A percentile compares a stretch with the other conserved stretches of the same genome.
These are phyloP conservation scores for Geranomyces michiganensis DNA, from an alignment of 192 early-diverging fungal genomes.

Conservation along the genomic window DNA sequence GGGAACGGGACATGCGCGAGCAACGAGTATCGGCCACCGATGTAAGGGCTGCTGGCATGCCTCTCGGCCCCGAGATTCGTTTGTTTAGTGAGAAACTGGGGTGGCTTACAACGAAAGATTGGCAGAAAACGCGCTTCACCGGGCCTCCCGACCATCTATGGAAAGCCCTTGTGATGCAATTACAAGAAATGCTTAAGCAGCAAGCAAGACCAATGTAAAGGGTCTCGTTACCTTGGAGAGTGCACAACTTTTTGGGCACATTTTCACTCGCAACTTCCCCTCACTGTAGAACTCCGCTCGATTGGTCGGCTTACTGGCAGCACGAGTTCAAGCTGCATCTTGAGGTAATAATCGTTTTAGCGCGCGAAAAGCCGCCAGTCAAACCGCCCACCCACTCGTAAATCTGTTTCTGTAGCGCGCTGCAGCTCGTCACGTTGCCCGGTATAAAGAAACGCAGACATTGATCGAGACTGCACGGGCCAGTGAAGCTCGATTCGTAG, in stretches of 20 bases:
- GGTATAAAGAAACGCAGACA: neutral
- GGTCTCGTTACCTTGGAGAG: too few species aligned
- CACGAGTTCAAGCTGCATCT: neutral
- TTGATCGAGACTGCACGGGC: neutral
- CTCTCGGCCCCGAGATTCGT: too few species aligned
- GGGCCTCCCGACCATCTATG: neutral
- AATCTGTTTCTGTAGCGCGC: neutral
- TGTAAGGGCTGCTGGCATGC: neutral
- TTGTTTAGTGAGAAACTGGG: neutral
- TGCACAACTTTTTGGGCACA: neutral
- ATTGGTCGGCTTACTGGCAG: neutral
- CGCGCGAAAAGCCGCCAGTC: neutral
- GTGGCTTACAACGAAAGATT: neutral
- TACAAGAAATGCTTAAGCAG: neutral
- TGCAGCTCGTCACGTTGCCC: neutral
- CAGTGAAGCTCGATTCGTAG: neutral
- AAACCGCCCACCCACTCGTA: neutral
- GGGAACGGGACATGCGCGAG: neutral
- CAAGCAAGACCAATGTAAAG: slow-evolving; percentile 3
- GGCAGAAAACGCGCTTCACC: neutral
- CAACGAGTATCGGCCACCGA: neutral
- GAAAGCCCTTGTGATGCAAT: neutral
- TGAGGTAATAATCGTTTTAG: neutral
- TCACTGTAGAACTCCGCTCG: neutral
- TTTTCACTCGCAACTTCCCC: neutral